Conservation (phyloP, 768 basidiomycete species). For the Termitomyces sp. region DNA sequence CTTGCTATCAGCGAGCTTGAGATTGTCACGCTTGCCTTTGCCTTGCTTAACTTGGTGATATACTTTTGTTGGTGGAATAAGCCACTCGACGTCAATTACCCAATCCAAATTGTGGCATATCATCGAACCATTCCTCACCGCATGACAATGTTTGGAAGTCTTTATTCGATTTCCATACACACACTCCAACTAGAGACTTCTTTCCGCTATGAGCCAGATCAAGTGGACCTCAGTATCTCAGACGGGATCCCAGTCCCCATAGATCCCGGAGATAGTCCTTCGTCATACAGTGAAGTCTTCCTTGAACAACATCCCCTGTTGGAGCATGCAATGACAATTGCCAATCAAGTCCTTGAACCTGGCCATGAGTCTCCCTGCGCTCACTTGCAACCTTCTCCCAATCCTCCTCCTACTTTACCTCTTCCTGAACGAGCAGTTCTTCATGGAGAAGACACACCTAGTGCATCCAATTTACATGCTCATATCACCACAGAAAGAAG, state of each 20-base stretch:
- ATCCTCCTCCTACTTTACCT: background rate
- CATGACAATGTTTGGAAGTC: background rate
- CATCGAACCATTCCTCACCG: background rate
- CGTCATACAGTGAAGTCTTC: background rate
- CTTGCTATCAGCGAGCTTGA: no score
- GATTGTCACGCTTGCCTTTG: no score
- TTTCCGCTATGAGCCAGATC: background rate
- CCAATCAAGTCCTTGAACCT: background rate
- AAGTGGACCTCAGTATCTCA: background rate
- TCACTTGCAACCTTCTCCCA: background rate
- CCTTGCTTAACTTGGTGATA: slow-evolving; percentile 20
- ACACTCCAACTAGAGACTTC: no score
- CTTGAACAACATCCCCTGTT: background rate
- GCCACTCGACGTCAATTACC: slow-evolving; percentile 22
- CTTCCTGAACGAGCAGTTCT: background rate
- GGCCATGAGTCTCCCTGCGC: background rate
- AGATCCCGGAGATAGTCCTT: background rate
- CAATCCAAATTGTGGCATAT: slow-evolving; percentile 2
- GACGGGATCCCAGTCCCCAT: background rate
- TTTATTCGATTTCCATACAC: background rate
- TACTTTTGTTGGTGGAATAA: no score
- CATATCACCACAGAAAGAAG: background rate
- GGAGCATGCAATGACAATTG: no score
- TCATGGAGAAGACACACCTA: background rate
- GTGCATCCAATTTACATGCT: background rate